Conservation (phyloP, 208 protist genomes). For the Trypanosoma platydactyli region DNA sequence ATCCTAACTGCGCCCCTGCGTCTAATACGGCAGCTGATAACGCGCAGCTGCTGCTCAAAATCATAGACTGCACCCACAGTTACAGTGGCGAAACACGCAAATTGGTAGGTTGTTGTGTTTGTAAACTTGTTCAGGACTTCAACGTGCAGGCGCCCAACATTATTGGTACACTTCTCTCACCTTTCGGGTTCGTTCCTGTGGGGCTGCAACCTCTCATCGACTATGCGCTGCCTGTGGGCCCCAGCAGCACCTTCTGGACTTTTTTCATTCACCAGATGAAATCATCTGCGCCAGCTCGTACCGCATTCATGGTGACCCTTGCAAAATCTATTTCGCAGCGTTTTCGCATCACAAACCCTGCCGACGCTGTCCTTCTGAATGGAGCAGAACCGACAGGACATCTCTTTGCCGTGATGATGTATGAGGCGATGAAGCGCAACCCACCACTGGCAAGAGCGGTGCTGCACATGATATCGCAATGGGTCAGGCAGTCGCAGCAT, state of each 20-base stretch:
- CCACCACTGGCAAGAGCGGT: slow-evolving; percentile 75
- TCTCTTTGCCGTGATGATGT: slow-evolving; percentile 86
- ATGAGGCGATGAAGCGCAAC: slow-evolving; percentile 89
- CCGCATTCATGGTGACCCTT: slow-evolving; percentile 82
- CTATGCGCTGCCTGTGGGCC: slow-evolving; percentile 81
- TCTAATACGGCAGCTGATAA: slow-evolving; percentile 81
- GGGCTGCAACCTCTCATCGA: slow-evolving; percentile 60
- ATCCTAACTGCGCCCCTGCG: slow-evolving; percentile 71
- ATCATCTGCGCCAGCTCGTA: slow-evolving; percentile 76
- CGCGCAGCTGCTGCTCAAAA: slow-evolving; percentile 82
- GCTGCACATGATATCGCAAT: slow-evolving; percentile 84
- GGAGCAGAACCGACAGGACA: slow-evolving; percentile 64
- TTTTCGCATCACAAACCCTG: slow-evolving; percentile 79
- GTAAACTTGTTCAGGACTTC: slow-evolving; percentile 90
- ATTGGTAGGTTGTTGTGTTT: slow-evolving; percentile 87
- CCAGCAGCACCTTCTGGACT: slow-evolving; percentile 85
- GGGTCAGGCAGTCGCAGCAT: slow-evolving; percentile 72
- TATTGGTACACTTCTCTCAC: slow-evolving; percentile 62
- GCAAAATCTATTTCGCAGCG: slow-evolving; percentile 76
- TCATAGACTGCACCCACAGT: slow-evolving; percentile 81
- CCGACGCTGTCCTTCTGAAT: slow-evolving; percentile 53
- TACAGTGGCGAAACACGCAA: slow-evolving; percentile 85
- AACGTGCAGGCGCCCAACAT: slow-evolving; percentile 90
- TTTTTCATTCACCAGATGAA: slow-evolving; percentile 89
- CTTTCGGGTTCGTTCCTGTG: slow-evolving; percentile 77